Evolutionary conservation across 2,329 filamentous ascomycete species (phyloP).

Genomic region (Ilyonectria robusta): DNA sequence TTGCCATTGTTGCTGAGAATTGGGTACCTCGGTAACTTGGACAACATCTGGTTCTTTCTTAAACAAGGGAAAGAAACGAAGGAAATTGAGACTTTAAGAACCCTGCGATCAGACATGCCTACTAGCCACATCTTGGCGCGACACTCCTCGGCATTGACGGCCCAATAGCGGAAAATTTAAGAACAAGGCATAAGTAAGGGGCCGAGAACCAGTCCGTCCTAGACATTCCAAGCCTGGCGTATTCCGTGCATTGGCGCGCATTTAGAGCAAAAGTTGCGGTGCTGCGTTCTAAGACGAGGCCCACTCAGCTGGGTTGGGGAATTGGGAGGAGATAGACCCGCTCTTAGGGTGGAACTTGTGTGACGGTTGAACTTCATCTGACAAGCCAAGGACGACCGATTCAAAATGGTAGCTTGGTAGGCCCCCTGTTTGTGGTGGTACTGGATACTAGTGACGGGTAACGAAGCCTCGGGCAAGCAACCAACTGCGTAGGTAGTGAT

Average conservation of each 20-base stretch:
- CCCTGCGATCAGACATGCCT: no score
- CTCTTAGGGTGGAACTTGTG: not conserved
- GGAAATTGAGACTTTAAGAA: no score
- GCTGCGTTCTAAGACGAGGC: not conserved
- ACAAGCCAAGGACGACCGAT: not conserved
- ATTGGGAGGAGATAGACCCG: not conserved
- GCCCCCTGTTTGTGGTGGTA: not conserved
- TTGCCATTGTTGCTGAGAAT: no score
- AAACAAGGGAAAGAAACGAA: no score
- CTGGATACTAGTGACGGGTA: not conserved
- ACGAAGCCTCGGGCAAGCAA: not conserved
- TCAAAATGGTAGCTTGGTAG: not conserved
- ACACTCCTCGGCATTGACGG: no score
- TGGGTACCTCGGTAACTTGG: no score
- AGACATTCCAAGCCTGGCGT: not conserved
- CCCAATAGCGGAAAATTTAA: no score
- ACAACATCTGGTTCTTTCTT: no score
- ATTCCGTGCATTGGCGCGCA: not conserved
- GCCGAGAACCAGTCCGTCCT: no score
- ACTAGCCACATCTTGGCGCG: no score
- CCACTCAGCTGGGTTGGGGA: no score
- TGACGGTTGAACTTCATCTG: not conserved
- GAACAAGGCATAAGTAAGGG: no score
- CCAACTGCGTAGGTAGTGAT: not conserved
- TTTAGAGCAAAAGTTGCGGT: not conserved